These are phyloP conservation scores for Fusarium buharicum DNA, from an alignment of 2,329 filamentous ascomycete species.

Conservation along the genomic window DNA sequence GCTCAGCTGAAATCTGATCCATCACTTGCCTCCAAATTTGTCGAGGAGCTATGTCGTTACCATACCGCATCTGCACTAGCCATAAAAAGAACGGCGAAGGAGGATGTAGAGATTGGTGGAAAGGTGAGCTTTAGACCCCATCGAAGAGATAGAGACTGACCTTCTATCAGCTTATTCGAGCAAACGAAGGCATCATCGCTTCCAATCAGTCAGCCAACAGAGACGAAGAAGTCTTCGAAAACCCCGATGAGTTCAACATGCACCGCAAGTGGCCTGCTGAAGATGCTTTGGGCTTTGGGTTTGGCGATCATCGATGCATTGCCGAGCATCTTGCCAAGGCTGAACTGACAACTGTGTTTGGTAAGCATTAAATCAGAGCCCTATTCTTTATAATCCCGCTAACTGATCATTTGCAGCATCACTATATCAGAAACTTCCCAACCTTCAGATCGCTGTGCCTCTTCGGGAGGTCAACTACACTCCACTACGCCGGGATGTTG, in stretches of 20 bases:
- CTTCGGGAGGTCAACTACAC: constrained; percentile 24
- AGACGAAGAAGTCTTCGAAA: constrained; percentile 56
- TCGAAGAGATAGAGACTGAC: background rate
- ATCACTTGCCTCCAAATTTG: constrained; percentile 52
- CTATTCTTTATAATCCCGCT: no score
- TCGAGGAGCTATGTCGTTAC: constrained; percentile 61
- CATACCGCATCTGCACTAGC: constrained; percentile 60
- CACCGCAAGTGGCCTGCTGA: constrained; percentile 47
- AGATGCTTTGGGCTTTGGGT: constrained; percentile 58
- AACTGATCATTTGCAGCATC: background rate
- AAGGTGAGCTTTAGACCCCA: constrained; percentile 42
- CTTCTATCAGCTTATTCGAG: constrained; percentile 50
- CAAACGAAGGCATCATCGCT: constrained; percentile 59
- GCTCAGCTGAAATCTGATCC: constrained; percentile 54
- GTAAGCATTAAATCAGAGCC: background rate
- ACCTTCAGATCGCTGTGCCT: constrained; percentile 17
- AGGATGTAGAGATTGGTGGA: constrained; percentile 57
- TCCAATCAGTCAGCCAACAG: constrained; percentile 60
- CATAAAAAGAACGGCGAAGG: constrained; percentile 60
- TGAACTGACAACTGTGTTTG: constrained; percentile 22
- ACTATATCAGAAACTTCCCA: constrained; percentile 12
- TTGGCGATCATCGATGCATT: constrained; percentile 58
- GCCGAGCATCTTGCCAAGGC: constrained; percentile 55
- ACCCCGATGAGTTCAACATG: constrained; percentile 58
- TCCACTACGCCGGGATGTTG: constrained; percentile 20